Percentiles rank a stretch among this genome's conserved stretches.
Conservation (phyloP, 2,329 filamentous ascomycete species). For the Pseudophaeomoniella oleicola region DNA sequence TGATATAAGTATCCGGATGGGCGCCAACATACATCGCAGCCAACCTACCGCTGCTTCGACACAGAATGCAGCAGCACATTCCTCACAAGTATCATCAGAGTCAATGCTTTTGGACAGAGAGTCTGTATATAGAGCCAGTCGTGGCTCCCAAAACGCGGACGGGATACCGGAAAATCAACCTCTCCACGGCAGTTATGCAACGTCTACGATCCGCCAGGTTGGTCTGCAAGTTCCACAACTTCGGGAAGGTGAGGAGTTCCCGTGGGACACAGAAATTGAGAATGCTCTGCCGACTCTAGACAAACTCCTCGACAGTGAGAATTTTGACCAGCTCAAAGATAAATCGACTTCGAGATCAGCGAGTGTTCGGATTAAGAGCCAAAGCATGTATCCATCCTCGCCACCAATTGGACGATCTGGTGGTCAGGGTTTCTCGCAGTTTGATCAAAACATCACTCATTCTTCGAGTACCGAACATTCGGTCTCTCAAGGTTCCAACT, state of each 20-base stretch:
- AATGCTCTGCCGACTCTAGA: slow-evolving; percentile 2
- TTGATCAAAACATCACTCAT: neutral
- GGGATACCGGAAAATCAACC: too few relatives aligned
- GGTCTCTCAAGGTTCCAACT: neutral
- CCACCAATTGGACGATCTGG: neutral
- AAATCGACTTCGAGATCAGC: slow-evolving; percentile 1
- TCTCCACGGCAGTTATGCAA: neutral
- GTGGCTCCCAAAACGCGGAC: neutral
- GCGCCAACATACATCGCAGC: slow-evolving; percentile 8
- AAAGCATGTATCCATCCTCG: neutral
- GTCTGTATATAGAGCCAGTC: neutral
- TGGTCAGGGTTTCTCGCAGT: neutral
- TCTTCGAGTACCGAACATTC: neutral
- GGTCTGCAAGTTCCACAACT: neutral
- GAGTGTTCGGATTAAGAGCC: neutral
- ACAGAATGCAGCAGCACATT: neutral
- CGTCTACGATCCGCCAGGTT: neutral
- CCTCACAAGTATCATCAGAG: slow-evolving; percentile 14
- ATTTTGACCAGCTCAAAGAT: slow-evolving; percentile 3
- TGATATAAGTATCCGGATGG: slow-evolving; percentile 11
- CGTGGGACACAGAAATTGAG: neutral
- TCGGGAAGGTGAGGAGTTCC: neutral
- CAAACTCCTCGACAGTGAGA: slow-evolving; percentile 2
- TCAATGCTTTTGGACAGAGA: slow-evolving; percentile 20
- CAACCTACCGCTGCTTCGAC: slow-evolving; percentile 1